Conservation (phyloP, 2,329 filamentous ascomycete genomes). For the Claviceps fusiformis region DNA sequence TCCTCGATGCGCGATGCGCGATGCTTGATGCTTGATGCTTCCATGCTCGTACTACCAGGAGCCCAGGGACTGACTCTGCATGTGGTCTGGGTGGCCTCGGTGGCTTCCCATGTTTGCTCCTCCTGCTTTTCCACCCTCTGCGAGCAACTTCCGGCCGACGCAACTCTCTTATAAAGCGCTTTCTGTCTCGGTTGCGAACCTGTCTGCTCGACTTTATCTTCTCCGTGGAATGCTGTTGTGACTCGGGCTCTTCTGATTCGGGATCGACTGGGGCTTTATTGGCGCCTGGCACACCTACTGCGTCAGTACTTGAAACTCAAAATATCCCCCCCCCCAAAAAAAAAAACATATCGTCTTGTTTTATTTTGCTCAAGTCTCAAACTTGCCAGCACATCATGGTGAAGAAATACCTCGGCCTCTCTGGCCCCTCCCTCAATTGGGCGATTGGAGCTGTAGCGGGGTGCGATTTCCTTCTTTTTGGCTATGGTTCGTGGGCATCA, state of each 20-base stretch:
- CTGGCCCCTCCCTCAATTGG: constrained; percentile 51
- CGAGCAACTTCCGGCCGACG: background rate
- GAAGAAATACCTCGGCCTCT: constrained; percentile 48
- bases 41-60: background rate
- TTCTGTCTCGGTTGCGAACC: background rate
- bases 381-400: constrained; percentile 10
- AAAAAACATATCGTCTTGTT: background rate
- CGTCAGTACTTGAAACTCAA: background rate
- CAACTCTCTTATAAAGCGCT: background rate
- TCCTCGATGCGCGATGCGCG: background rate
- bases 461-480: constrained; percentile 54
- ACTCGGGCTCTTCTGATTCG: background rate
- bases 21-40: background rate
- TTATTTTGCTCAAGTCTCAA: background rate
- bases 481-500: constrained; percentile 31
- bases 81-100: background rate
- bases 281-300: background rate
- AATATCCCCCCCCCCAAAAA: background rate
- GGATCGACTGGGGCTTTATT: background rate
- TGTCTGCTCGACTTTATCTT: background rate
- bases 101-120: background rate
- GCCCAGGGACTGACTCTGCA: background rate
- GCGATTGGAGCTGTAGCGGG: constrained; percentile 60
- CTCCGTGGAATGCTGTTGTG: background rate
- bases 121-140: background rate